Evolutionary conservation across 2,329 filamentous ascomycete species (phyloP).

Genomic region (Colletotrichum kahawae): DNA sequence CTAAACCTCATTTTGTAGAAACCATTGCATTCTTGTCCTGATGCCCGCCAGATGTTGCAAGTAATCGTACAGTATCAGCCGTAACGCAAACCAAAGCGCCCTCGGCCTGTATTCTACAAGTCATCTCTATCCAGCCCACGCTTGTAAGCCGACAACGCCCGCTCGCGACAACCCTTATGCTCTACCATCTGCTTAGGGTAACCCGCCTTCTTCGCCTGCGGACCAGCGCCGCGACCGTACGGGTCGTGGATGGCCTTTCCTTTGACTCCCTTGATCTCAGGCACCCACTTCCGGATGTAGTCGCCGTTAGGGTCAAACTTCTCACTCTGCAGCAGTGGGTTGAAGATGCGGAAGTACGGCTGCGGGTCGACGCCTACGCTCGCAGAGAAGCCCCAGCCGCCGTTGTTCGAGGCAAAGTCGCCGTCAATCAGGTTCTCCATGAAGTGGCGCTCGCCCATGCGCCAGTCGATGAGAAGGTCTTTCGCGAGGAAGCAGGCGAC

Average conservation of each 20-base stretch:
- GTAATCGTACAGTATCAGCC: background rate
- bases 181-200: constrained; percentile 80
- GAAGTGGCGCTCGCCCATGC: constrained; percentile 80
- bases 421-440: constrained; percentile 83
- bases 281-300: constrained; percentile 85
- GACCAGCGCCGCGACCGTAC: constrained; percentile 67
- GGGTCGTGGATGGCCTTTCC: constrained; percentile 82
- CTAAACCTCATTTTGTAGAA: background rate
- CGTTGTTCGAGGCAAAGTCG: constrained; percentile 80
- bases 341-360: constrained; percentile 91
- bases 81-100: too few relatives aligned
- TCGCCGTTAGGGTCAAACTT: constrained; percentile 81
- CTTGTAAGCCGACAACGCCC: constrained; percentile 75
- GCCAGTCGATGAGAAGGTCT: constrained; percentile 83
- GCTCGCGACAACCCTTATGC: constrained; percentile 72
- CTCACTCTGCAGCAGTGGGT: constrained; percentile 82
- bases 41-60: background rate
- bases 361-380: constrained; percentile 81
- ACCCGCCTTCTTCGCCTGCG: constrained; percentile 65
- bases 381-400: constrained; percentile 62
- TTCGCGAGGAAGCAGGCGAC: constrained; percentile 82
- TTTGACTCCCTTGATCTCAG: constrained; percentile 69
- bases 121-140: constrained; percentile 51
- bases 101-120: background rate
- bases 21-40: background rate